phyloP scores from a whole-genome alignment of 2,329 filamentous ascomycete species.

The Fusarium graminum region DNA sequence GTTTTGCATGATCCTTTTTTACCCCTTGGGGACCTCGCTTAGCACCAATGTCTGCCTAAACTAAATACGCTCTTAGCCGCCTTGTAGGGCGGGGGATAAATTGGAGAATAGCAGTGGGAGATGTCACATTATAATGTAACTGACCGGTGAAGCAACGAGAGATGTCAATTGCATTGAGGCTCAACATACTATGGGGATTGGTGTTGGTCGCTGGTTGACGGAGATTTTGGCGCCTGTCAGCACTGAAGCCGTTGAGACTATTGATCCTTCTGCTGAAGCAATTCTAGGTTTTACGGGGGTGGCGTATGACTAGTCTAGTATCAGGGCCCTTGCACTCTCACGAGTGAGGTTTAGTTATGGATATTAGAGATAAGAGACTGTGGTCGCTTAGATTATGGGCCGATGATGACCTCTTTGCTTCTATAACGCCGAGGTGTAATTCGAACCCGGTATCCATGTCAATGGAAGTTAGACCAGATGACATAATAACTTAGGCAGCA shows the following conservation, averaged over 20 bases:
- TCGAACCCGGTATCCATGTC: too few species aligned
- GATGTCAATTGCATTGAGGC: background rate
- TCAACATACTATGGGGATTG: conserved; percentile 8
- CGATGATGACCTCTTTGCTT: background rate
- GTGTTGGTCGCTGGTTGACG: background rate
- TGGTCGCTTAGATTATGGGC: background rate
- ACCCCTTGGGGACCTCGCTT: background rate
- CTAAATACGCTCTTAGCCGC: background rate
- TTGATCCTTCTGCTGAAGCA: conserved; percentile 19
- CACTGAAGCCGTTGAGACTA: conserved; percentile 16
- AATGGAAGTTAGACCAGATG: too few species aligned
- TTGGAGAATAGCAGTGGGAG: conserved; percentile 7
- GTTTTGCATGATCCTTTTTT: too few species aligned
- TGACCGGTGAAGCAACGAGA: background rate
- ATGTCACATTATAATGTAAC: background rate
- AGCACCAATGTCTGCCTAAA: conserved; percentile 1
- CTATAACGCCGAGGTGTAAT: too few species aligned
- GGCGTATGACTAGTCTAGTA: conserved; percentile 9
- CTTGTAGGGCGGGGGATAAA: conserved; percentile 18
- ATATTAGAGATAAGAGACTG: conserved; percentile 9
- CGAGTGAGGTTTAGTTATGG: conserved; percentile 1
- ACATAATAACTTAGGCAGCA: too few species aligned
- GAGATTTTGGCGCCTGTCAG: conserved; percentile 11
- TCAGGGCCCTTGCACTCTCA: conserved; percentile 16
- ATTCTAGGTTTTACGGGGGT: conserved; percentile 20